Conservation (phyloP, 2,329 filamentous ascomycete species). For the Trichoderma harzianum region DNA sequence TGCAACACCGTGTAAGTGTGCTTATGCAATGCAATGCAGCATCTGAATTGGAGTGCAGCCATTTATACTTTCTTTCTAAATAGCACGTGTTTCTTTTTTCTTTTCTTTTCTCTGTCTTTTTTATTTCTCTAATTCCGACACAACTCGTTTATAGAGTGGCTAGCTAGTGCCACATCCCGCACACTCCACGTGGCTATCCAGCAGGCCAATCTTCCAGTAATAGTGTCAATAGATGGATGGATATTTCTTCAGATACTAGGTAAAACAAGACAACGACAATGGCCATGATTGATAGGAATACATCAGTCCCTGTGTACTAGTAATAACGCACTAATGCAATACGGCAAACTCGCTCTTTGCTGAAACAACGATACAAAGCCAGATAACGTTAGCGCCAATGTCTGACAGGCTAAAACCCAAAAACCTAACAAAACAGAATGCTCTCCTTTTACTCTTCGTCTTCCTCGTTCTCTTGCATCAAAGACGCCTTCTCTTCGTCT, state of each 20-base stretch:
- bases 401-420: neutral
- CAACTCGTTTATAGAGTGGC: neutral
- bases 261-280: neutral
- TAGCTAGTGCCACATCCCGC: neutral
- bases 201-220: neutral
- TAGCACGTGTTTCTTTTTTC: neutral
- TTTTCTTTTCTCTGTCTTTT: neutral
- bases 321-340: neutral
- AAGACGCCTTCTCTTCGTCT: slow-evolving; percentile 11
- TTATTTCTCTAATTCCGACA: neutral
- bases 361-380: neutral
- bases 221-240: neutral
- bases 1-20: neutral
- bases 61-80: neutral
- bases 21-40: neutral
- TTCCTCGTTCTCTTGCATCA: neutral
- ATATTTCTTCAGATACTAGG: neutral
- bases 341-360: neutral
- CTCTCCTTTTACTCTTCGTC: neutral
- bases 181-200: neutral
- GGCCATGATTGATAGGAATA: neutral
- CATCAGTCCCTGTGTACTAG: neutral
- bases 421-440: neutral
- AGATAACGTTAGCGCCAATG: neutral
- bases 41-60: neutral